Conservation (phyloP, 345 rosid species). For the Excoecaria agallocha region DNA sequence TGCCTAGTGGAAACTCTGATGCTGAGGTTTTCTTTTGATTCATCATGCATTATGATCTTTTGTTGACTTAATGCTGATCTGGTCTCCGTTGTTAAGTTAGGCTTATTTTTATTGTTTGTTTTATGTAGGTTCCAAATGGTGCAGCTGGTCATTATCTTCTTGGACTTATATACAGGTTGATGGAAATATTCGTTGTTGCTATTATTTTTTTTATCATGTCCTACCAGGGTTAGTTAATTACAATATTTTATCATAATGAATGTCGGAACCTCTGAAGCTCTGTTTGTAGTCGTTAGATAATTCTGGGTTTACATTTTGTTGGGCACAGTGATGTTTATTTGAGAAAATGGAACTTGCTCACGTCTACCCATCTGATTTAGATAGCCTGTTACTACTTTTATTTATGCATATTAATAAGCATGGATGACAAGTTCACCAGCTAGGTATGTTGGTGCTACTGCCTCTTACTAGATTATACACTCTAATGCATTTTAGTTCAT, state of each 20-base stretch:
- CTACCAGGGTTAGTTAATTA: background rate
- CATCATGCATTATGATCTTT: background rate
- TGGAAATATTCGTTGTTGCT: background rate
- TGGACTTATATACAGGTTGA: slow-evolving; percentile 88
- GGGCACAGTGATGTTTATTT: background rate
- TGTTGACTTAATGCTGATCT: background rate
- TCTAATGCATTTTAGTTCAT: background rate
- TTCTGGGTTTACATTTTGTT: background rate
- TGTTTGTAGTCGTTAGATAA: background rate
- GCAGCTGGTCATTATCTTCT: slow-evolving; percentile 96
- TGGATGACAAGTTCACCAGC: background rate
- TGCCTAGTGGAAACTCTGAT: slow-evolving; percentile 65
- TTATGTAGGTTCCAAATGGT: slow-evolving; percentile 79
- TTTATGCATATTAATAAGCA: background rate
- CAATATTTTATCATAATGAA: background rate
- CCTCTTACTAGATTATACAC: background rate
- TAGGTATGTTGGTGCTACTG: background rate
- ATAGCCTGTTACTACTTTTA: background rate
- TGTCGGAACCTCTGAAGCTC: background rate
- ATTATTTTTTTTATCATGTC: background rate
- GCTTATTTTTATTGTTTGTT: slow-evolving; percentile 13
- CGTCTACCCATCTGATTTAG: background rate
- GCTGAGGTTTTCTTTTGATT: slow-evolving; percentile 53
- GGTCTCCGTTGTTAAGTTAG: background rate
- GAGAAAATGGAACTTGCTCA: background rate